Evolutionary conservation across 495 filamentous ascomycete species (phyloP), one percentile per base, ranked within the genome.

Genomic region (Xylaria longipes): DNA sequence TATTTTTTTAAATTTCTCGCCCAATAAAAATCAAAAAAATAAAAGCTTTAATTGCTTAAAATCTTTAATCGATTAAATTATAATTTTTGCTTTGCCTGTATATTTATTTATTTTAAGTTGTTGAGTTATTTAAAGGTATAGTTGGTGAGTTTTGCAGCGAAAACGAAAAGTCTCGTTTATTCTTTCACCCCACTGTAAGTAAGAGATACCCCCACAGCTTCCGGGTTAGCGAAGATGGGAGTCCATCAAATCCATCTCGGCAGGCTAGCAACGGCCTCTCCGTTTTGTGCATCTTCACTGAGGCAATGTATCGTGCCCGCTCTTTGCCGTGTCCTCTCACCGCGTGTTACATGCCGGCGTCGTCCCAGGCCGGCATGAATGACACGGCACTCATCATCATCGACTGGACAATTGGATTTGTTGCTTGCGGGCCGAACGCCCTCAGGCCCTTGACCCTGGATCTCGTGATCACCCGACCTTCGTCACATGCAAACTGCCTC

Each of bases 231-330:
- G 11, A 41, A 43, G 33, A 61, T 65, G 64, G 67, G 50, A 70
- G 58, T 45, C 25, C 29, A n/a, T 37, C 43, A 37, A 35, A 22
- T 63, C 15, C 29, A 54, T 56, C 39, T 39, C 71, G 54, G 68
- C 63, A 72, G 76, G 76, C 58, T 76, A 76, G 65, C 68, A 72
- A 72, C 76, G 76, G 76, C 73, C 74, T 78, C 74, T 72, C 74
- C 73, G 74, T 75, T 48, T 68, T 68, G 75, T 67, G 54, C 61
- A 58, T 76, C 75, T 73, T 68, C 72, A 27, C 29, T 25, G 15
- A 43, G 60, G 37, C 22, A 25, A 20, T 41, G 67, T 68, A 69
- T 73, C 67, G 70, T 69, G 48, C 61, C 65, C 62, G 65, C 60
- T 73, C 68, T 57, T 67, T 73, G 64, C 33, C 45, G 39, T 22